Percentiles rank a stretch among this genome's conserved stretches.
These are phyloP conservation scores for Nakazawaea populi DNA, from an alignment of 805 yeast species.

Conservation along the genomic window DNA sequence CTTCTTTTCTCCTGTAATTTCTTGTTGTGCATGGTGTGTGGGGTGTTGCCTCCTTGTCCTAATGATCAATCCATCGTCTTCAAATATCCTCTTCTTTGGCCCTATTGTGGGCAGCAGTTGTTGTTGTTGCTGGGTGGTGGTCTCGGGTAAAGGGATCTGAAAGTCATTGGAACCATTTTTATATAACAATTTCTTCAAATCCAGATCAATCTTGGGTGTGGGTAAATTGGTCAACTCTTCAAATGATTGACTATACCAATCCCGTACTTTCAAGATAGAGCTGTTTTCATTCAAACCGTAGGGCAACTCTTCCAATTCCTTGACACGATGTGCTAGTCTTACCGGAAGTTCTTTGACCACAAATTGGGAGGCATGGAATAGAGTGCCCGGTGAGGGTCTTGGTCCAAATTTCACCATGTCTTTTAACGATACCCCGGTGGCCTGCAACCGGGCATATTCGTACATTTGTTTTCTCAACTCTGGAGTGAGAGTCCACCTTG, in stretches of 20 bases:
- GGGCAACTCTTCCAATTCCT: conserved; percentile 78
- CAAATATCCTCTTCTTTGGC: conserved; percentile 16
- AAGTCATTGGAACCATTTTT: conserved; percentile 11
- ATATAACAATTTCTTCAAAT: conserved; percentile 31
- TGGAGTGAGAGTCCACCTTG: conserved; percentile 43
- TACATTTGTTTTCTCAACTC: conserved; percentile 49
- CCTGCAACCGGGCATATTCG: conserved; percentile 66
- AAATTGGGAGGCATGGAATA: conserved; percentile 79
- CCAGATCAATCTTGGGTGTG: conserved; percentile 45
- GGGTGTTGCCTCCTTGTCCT: conserved; percentile 15
- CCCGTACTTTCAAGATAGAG: conserved; percentile 66
- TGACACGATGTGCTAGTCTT: conserved; percentile 77
- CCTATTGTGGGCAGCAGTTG: conserved; percentile 8
- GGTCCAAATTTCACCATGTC: conserved; percentile 93
- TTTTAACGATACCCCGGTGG: conserved; percentile 76
- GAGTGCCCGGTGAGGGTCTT: conserved; percentile 67
- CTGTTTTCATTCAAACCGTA: conserved; percentile 68
- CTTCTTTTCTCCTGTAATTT: conserved; percentile 21
- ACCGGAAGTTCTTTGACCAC: conserved; percentile 84
- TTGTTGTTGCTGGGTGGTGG: conserved; percentile 8
- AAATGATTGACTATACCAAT: conserved; percentile 90
- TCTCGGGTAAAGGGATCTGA: conserved; percentile 13
- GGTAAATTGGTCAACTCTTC: conserved; percentile 69
- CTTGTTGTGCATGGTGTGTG: conserved; percentile 12
- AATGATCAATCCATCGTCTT: conserved; percentile 44